Conservation (phyloP, 768 basidiomycete species). For the Lactarius hatsudake region DNA sequence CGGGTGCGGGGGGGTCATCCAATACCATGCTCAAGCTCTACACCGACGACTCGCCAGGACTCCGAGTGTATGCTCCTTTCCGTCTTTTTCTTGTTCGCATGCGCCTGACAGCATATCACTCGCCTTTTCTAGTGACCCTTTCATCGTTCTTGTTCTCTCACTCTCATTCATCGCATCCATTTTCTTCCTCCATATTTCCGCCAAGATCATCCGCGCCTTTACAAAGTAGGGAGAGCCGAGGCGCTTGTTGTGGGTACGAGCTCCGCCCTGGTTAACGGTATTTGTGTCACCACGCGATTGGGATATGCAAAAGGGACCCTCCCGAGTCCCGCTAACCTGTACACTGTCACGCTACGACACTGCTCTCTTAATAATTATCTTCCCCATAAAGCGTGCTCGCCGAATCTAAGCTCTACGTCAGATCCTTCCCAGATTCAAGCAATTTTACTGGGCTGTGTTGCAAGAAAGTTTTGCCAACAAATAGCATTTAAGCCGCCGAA, state of each 20-base stretch:
- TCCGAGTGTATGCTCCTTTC: constrained; percentile 79
- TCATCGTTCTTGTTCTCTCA: constrained; percentile 93
- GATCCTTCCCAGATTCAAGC: background rate
- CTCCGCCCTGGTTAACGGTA: background rate
- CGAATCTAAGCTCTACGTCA: background rate
- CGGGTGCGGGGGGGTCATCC: constrained; percentile 93
- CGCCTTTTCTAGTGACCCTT: constrained; percentile 70
- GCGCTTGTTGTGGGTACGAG: background rate
- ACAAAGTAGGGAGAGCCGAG: constrained; percentile 36
- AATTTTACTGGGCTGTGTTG: background rate
- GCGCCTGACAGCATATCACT: constrained; percentile 1
- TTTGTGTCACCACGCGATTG: background rate
- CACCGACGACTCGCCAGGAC: constrained; percentile 96
- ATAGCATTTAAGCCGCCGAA: constrained; percentile 17
- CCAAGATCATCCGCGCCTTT: constrained; percentile 89
- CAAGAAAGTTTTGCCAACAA: constrained; percentile 6
- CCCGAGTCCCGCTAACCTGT: constrained; percentile 4
- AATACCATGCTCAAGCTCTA: constrained; percentile 99
- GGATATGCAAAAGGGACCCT: background rate
- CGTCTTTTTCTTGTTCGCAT: background rate
- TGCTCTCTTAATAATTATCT: constrained; percentile 5
- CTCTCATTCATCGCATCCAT: constrained; percentile 97
- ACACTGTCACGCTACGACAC: constrained; percentile 3
- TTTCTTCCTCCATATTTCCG: constrained; percentile 97
- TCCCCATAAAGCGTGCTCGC: background rate